Evolutionary conservation across 73 alveolate genomes (phyloP).

Genomic region (Paramecium primaurelia): DNA sequence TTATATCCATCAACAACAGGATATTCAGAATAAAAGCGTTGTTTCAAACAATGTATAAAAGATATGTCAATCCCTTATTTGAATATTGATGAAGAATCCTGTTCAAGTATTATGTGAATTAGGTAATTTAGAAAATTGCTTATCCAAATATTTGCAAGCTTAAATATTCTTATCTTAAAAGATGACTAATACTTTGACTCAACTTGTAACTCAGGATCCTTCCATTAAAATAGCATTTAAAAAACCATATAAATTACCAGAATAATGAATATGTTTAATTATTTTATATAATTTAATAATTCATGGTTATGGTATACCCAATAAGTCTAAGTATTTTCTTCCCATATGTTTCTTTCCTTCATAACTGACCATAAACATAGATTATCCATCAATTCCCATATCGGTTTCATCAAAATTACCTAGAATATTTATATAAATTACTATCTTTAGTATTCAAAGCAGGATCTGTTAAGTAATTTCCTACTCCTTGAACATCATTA

Average conservation of each 20-base stretch:
- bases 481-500: slow-evolving; percentile 35
- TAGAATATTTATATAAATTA: neutral
- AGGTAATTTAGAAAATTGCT: slow-evolving; percentile 13
- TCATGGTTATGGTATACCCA: neutral
- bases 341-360: slow-evolving; percentile 36
- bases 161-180: slow-evolving; percentile 32
- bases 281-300: neutral
- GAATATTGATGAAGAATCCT: neutral
- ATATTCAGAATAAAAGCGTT: neutral
- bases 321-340: neutral
- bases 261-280: neutral
- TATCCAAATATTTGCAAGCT: slow-evolving; percentile 35
- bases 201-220: slow-evolving; percentile 20
- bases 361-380: slow-evolving; percentile 23
- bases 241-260: neutral
- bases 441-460: slow-evolving; percentile 41
- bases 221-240: slow-evolving; percentile 25
- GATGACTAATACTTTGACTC: slow-evolving; percentile 8
- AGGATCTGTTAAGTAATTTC: slow-evolving; percentile 33
- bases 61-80: neutral
- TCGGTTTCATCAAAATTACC: slow-evolving; percentile 2
- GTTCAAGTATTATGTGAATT: neutral
- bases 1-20: slow-evolving; percentile 51
- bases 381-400: slow-evolving; percentile 40
- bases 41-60: slow-evolving; percentile 20